A percentile compares a stretch with the other conserved stretches of the same genome.
Evolutionary conservation across 1,284 basidiomycete species (phyloP).

Genomic region (Abortiporus biennis): DNA sequence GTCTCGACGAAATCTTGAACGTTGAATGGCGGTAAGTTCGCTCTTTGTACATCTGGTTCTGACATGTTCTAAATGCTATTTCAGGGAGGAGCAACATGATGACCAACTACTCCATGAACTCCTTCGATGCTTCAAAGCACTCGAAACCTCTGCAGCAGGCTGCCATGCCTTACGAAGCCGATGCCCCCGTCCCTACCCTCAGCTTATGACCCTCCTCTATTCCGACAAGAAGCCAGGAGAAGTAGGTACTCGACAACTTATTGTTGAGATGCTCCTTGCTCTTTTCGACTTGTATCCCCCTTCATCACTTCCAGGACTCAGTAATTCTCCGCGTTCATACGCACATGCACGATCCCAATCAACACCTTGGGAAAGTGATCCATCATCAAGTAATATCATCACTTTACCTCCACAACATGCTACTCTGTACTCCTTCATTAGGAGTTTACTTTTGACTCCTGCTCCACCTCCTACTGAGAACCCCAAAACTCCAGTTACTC

Average conservation of each 20-base stretch:
- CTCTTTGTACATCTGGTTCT: not conserved
- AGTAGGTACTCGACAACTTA: conserved; percentile 82
- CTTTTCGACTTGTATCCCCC: conserved; percentile 81
- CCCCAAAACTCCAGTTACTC: conserved; percentile 57
- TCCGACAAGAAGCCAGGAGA: conserved; percentile 98
- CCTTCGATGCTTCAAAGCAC: conserved; percentile 88
- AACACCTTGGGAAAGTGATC: conserved; percentile 21
- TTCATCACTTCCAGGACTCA: conserved; percentile 47
- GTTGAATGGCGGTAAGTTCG: conserved; percentile 88
- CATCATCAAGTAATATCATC: conserved; percentile 41
- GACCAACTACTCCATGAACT: conserved; percentile 92
- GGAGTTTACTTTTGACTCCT: conserved; percentile 65
- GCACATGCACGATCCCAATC: conserved; percentile 22
- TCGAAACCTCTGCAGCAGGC: conserved; percentile 85
- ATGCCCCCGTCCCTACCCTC: conserved; percentile 81
- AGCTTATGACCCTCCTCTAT: conserved; percentile 81
- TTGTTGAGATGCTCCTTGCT: conserved; percentile 79
- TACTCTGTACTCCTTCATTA: conserved; percentile 63
- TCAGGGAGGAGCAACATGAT: conserved; percentile 94
- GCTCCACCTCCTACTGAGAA: conserved; percentile 69
- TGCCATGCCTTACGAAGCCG: conserved; percentile 77
- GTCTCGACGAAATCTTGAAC: conserved; percentile 89
- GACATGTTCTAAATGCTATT: conserved; percentile 1
- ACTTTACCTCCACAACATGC: conserved; percentile 68
- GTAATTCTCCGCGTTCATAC: conserved; percentile 14